Conservation (phyloP, 2,329 filamentous ascomycete genomes). For the Zarea fungicola region DNA sequence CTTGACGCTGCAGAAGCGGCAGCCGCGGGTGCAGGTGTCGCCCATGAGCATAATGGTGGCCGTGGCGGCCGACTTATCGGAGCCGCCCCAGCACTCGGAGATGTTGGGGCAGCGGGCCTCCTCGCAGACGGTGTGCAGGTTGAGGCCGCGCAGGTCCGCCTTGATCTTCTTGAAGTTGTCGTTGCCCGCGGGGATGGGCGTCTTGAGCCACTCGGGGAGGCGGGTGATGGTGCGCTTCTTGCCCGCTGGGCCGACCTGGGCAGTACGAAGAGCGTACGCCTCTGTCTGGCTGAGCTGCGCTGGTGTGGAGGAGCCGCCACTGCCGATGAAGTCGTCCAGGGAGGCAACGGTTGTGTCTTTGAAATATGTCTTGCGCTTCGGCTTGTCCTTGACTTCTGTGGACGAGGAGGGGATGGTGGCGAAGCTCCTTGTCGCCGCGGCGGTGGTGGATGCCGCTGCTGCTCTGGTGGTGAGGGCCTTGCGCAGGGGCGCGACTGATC, state of each 20-base stretch:
- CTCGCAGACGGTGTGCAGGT: slow-evolving; percentile 93
- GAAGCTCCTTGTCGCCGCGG: slow-evolving; percentile 31
- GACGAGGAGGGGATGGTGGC: slow-evolving; percentile 41
- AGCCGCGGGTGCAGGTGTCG: slow-evolving; percentile 93
- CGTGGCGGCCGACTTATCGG: slow-evolving; percentile 81
- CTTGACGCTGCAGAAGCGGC: slow-evolving; percentile 96
- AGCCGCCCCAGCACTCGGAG: slow-evolving; percentile 94
- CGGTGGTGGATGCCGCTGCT: slow-evolving; percentile 11
- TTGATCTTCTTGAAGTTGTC: slow-evolving; percentile 92
- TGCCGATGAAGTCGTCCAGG: slow-evolving; percentile 52
- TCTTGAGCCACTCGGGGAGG: slow-evolving; percentile 92
- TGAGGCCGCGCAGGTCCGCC: slow-evolving; percentile 81
- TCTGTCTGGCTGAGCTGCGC: slow-evolving; percentile 41
- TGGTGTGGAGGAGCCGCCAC: slow-evolving; percentile 30
- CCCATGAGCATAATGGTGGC: slow-evolving; percentile 99
- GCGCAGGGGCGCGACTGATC: slow-evolving; percentile 38
- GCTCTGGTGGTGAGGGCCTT: slow-evolving; percentile 29
- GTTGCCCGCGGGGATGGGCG: slow-evolving; percentile 77
- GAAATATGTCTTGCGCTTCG: slow-evolving; percentile 48
- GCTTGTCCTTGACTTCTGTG: slow-evolving; percentile 21
- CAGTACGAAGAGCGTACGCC: slow-evolving; percentile 56
- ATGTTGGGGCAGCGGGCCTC: slow-evolving; percentile 97
- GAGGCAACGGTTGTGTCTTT: slow-evolving; percentile 53
- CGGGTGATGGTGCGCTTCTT: slow-evolving; percentile 63
- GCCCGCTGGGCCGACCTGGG: slow-evolving; percentile 58